Conservation (phyloP, 1,139 yeast genomes). For the Diutina neorugosa region DNA sequence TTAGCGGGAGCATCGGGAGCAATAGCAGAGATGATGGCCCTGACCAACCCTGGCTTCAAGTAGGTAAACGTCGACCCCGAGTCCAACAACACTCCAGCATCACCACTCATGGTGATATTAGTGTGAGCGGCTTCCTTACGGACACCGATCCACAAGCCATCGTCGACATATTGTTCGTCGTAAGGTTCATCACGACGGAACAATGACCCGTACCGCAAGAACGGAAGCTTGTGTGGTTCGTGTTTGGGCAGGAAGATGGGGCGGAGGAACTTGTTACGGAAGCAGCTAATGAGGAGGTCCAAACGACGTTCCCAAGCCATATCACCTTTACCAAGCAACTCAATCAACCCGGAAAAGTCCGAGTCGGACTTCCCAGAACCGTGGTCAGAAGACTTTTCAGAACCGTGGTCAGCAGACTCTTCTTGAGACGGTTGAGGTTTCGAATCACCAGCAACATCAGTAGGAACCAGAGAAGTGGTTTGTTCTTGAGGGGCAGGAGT, state of each 20-base stretch:
- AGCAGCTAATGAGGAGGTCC: background rate
- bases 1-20: background rate
- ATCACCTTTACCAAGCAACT: background rate
- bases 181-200: background rate
- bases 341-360: background rate
- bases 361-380: background rate
- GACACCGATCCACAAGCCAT: background rate
- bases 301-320: background rate
- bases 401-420: background rate
- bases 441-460: too few relatives aligned
- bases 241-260: background rate
- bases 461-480: too few relatives aligned
- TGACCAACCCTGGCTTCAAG: background rate
- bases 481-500: too few relatives aligned
- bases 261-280: background rate
- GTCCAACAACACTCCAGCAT: background rate
- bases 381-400: background rate
- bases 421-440: background rate
- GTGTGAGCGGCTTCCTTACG: background rate
- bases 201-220: background rate
- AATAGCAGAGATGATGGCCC: background rate
- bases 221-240: background rate
- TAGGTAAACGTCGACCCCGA: background rate
- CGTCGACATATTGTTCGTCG: background rate
- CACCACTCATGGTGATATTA: background rate